These are phyloP conservation scores for Serendipita sp. DNA, from an alignment of 768 basidiomycete genomes.

Conservation along the genomic window DNA sequence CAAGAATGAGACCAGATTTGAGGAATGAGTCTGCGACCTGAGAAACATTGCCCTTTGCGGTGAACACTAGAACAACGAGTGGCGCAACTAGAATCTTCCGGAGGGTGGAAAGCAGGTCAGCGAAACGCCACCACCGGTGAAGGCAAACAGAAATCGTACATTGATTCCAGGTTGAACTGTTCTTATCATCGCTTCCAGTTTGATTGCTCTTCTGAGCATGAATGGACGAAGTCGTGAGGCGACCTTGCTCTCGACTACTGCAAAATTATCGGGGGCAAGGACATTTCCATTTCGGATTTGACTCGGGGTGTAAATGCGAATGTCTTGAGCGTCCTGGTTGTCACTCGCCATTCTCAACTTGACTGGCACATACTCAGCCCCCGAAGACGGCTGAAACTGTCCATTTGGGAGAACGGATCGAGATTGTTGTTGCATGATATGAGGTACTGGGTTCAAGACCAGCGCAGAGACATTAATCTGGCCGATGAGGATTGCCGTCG, in stretches of 20 bases:
- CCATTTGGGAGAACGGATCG: slow-evolving; percentile 6
- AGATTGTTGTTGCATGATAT: slow-evolving; percentile 33
- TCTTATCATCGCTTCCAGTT: slow-evolving; percentile 43
- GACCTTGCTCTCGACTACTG: slow-evolving; percentile 72
- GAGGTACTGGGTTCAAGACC: slow-evolving; percentile 65
- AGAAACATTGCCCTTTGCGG: slow-evolving; percentile 81
- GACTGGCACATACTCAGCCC: slow-evolving; percentile 51
- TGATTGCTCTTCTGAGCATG: slow-evolving; percentile 42
- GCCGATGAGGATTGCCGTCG: slow-evolving; percentile 79
- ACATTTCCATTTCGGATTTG: slow-evolving; percentile 37
- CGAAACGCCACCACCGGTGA: slow-evolving; percentile 12
- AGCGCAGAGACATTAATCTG: slow-evolving; percentile 69
- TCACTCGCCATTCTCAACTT: slow-evolving; percentile 42
- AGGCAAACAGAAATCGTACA: slow-evolving; percentile 11
- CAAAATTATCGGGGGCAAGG: slow-evolving; percentile 44
- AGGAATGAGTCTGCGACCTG: slow-evolving; percentile 66
- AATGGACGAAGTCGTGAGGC: slow-evolving; percentile 65
- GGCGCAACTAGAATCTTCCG: slow-evolving; percentile 63
- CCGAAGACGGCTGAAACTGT: slow-evolving; percentile 18
- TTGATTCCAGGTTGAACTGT: slow-evolving; percentile 9
- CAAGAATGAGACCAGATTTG: slow-evolving; percentile 49
- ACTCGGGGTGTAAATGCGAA: slow-evolving; percentile 55
- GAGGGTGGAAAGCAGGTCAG: neutral
- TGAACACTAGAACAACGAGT: slow-evolving; percentile 77
- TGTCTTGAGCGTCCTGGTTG: slow-evolving; percentile 30